Percentiles rank a stretch among this genome's conserved stretches.
phyloP scores from a whole-genome alignment of 495 filamentous ascomycete genomes.

The Aspergillus campestris region DNA sequence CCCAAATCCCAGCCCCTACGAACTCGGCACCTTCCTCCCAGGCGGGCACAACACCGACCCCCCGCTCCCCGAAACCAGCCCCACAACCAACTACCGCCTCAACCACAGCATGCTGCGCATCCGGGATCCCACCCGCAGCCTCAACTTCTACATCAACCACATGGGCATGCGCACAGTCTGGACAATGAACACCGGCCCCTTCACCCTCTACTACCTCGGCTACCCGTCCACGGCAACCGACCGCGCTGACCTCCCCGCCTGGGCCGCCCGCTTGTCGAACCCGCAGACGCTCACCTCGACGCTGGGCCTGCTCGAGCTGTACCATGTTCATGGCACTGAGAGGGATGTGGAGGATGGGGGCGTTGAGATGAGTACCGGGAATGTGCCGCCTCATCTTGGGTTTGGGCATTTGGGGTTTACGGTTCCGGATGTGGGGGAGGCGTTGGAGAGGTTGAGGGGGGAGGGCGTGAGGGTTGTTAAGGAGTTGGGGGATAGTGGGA shows the following conservation, averaged over 20 bases:
- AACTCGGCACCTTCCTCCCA: constrained; percentile 22
- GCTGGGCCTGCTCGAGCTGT: constrained; percentile 27
- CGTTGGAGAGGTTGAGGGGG: constrained; percentile 22
- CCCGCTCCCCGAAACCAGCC: constrained; percentile 19
- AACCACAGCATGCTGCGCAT: constrained; percentile 41
- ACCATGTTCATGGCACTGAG: constrained; percentile 29
- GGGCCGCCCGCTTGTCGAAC: constrained; percentile 18
- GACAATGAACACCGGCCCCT: constrained; percentile 36
- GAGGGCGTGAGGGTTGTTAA: constrained; percentile 28
- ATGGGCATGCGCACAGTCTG: constrained; percentile 43
- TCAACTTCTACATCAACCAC: constrained; percentile 38
- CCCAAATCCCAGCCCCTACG: constrained; percentile 1
- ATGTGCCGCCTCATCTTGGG: constrained; percentile 25
- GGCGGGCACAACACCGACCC: constrained; percentile 20
- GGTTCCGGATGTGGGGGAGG: constrained; percentile 24
- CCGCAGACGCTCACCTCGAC: constrained; percentile 21
- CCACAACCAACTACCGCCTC: constrained; percentile 33
- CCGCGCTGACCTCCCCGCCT: constrained; percentile 14
- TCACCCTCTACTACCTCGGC: constrained; percentile 38
- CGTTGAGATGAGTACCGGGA: constrained; percentile 17
- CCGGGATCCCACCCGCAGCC: constrained; percentile 26
- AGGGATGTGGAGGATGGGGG: constrained; percentile 4
- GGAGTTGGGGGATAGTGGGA: constrained; percentile 23
- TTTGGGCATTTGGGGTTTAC: constrained; percentile 36
- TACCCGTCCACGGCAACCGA: constrained; percentile 20